Base-by-base conservation (phyloP, 2,329 filamentous ascomycete genomes). In the Aureobasidium mangrovei region DNA sequence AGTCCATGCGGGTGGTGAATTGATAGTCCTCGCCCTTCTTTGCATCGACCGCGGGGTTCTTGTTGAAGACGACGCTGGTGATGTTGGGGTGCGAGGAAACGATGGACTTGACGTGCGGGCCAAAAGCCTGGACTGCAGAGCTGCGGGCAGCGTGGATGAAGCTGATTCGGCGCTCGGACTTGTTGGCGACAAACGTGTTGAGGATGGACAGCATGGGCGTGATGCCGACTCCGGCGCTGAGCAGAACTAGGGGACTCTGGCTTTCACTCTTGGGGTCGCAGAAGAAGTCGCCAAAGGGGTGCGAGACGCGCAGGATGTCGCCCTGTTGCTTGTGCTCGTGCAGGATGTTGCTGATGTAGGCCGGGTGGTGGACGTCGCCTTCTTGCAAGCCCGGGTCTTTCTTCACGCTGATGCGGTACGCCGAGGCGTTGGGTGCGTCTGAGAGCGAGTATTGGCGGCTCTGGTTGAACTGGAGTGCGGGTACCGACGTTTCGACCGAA, bases 341-440 rank as follows among this genome's bases (percentile, higher is more conserved):
- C 35, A 90, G 72, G 39, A 85, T 71, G 64, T 87, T 88, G 47
- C 84, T 88, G 18, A 90, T 77, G 57, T 82, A 77, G 28, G 86
- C 85, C 0, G 81, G 78, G 61, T 81, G 75, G 24, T 75, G 68
- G 43, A 68, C 66, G 1, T 74, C 69, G n/a, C 77, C 69, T 2
- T 71, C 65, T 45, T 70, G 46, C 10, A 80, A 63, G 3, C 81
- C 83, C 2, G 71, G 66, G 62, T 88, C 84, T 56, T 76, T 79
- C 75, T 88, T 88, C 55, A 90, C 77, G 47, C 78, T 85, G 69
- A 89, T 83, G 31, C 86, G 80, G 68, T 86, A 86, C 82, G 78
- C 47, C 80, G 74, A 7, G 76, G 70, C 2, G 73, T 72, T 2
- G 82, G 84, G 47, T 3, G 47, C 47, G 10, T 31, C 24, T 9